Base-by-base conservation (phyloP, 164 flowering plant species). In the Echeveria elegans region DNA sequence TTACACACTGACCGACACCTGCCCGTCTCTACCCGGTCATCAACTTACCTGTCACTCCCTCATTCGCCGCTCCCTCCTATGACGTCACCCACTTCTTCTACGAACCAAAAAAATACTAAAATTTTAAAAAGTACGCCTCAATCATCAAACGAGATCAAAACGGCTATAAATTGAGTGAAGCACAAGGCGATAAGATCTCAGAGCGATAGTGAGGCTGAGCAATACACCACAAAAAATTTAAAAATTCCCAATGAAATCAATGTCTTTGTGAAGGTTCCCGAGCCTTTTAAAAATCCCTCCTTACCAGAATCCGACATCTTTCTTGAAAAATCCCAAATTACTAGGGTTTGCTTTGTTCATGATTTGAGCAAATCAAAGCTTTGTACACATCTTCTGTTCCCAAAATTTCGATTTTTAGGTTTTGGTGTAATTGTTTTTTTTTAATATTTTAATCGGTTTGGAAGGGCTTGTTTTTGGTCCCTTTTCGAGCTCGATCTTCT, bases 381-480 rank as follows among this genome's bases (percentile, higher is more conserved):
- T 80, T 81, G 77, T n/a, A n/a, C n/a, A 40, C 15, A 5, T 9
- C 81, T 85, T 78, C 87, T 80, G 86, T 72, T 72, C 19, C 3
- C 47, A 43, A 84, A 84, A 86, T 81, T 85, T 83, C 82, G 78
- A 78, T 71, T 68, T 64, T 73, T 70, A 71, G 15, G n/a, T n/a
- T n/a, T n/a, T n/a, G n/a, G n/a, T n/a, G n/a, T n/a, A n/a, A n/a
- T n/a, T n/a, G n/a, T 12, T 16, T 43, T 43, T 37, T 5, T 15
- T 63, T 14, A 12, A 4, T 15, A 18, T 63, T 61, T 48, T 11
- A 30, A 72, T 73, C 60, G 63, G 50, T 70, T 77, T 82, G 70
- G 64, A 75, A 78, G 87, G 91, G 87, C 72, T 67, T 69, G 43
- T 85, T 89, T 86, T 86, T 81, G 72, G 68, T 73, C 82, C 86